These are phyloP conservation scores for Chalciporus chontae DNA, from an alignment of 768 basidiomycete genomes.

Conservation along the genomic window DNA sequence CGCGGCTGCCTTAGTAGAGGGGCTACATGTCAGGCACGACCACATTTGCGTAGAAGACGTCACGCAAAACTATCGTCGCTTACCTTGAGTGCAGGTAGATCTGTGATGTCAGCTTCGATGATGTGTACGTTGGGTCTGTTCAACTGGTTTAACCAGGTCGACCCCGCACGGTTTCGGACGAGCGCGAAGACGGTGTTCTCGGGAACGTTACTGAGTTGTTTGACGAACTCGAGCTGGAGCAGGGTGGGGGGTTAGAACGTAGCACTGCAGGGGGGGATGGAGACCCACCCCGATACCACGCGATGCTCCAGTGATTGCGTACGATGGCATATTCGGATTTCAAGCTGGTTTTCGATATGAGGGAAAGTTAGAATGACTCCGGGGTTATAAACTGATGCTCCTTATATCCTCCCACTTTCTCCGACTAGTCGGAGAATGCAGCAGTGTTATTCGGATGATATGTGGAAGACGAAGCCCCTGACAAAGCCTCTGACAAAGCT, in stretches of 20 bases:
- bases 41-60: too few relatives aligned
- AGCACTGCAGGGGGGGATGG: background rate
- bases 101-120: slow-evolving; percentile 36
- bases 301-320: slow-evolving; percentile 23
- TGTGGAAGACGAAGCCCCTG: too few relatives aligned
- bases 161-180: slow-evolving; percentile 22
- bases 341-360: too few relatives aligned
- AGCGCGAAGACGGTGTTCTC: slow-evolving; percentile 25
- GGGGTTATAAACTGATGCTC: too few relatives aligned
- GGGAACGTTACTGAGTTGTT: slow-evolving; percentile 19
- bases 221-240: slow-evolving; percentile 22
- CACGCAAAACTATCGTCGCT: background rate
- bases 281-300: background rate
- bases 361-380: too few relatives aligned
- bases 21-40: too few relatives aligned
- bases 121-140: slow-evolving; percentile 30
- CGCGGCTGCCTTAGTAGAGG: slow-evolving; percentile 25
- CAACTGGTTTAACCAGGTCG: slow-evolving; percentile 11
- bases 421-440: too few relatives aligned
- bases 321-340: slow-evolving; percentile 15
- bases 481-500: too few relatives aligned
- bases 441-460: too few relatives aligned
- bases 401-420: too few relatives aligned
- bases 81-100: slow-evolving; percentile 29
- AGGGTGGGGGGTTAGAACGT: background rate